Base-by-base conservation (phyloP, 768 basidiomycete species). In the Lactifluus pinguis region DNA sequence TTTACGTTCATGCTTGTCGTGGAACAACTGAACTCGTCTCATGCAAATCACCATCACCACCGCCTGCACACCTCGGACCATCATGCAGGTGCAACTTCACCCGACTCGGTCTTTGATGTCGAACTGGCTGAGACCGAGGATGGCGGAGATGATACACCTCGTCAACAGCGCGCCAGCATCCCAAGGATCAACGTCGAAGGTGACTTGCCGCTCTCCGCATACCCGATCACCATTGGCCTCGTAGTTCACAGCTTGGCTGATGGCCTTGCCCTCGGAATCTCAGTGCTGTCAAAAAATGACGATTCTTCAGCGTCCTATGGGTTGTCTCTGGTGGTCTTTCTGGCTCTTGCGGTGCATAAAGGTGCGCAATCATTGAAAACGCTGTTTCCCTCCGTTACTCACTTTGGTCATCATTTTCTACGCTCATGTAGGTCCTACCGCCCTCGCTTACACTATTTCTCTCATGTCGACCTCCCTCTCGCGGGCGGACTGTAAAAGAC, bases 311-410 rank as follows among this genome's bases (percentile, higher is more conserved):
- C 64, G 59, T 72, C 76, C 17, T 76, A 75, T 25, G 77, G 76
- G 39, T 69, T 98, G 36, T 89, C 94, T 1, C 68, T 92, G 10
- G 77, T 98, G 47, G 87, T 99, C 4, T 98, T 98, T 70, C 69
- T 97, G 25, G 95, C 97, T 3, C 81, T 99, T 45, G 79, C 91
- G 51, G 77, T 98, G 21, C 97, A 98, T 74, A 98, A 98, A 81
- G 89, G 90, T 80, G 49, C 30, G 13, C 4, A 51, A 45, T n/a
- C 11, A 7, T 47, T 49, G 13, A 1, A 13, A 32, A 8, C 17
- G 11, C 19, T 3, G 9, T 34, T n/a, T 29, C 49, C 51, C 17
- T n/a, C 32, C 3, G 25, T 47, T 21, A 39, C 14, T 21, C 17
- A 51, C 38, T 36, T 25, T 50, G 2, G 4, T 25, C 17, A 30